These are phyloP conservation scores for Sporothrix pseudoabietina DNA, from an alignment of 2,329 filamentous ascomycete species.

Conservation along the genomic window DNA sequence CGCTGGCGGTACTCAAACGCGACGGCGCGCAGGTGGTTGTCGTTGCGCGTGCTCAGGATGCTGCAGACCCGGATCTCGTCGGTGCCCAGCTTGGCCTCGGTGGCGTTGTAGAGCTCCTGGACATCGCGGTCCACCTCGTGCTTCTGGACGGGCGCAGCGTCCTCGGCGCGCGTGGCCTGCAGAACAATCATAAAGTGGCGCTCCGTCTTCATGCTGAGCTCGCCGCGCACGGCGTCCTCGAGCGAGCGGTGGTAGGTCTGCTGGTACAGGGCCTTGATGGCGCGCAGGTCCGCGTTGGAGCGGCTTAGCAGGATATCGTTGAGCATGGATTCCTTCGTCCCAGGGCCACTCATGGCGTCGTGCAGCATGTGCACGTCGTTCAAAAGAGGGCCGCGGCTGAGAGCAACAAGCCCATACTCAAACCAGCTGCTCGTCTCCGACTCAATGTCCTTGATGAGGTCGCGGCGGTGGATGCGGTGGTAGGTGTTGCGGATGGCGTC, in stretches of 20 bases:
- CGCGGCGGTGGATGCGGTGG: constrained; percentile 63
- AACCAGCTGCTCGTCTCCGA: constrained; percentile 77
- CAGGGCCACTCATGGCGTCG: constrained; percentile 73
- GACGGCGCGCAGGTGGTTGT: constrained; percentile 83
- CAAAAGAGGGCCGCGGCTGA: constrained; percentile 76
- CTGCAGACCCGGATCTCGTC: constrained; percentile 77
- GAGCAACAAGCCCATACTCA: constrained; percentile 70
- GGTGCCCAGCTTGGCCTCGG: constrained; percentile 70
- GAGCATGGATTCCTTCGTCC: constrained; percentile 83
- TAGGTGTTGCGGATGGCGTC: constrained; percentile 69
- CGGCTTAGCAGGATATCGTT: constrained; percentile 84
- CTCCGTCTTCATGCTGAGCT: constrained; percentile 85
- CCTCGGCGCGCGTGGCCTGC: constrained; percentile 72
- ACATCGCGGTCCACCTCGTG: constrained; percentile 76
- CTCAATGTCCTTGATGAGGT: constrained; percentile 73
- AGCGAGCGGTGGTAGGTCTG: constrained; percentile 66
- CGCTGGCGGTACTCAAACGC: constrained; percentile 69
- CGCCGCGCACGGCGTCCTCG: constrained; percentile 71
- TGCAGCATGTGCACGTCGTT: constrained; percentile 73
- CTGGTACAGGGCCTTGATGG: constrained; percentile 80
- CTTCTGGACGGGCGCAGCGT: constrained; percentile 71
- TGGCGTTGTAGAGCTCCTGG: constrained; percentile 73
- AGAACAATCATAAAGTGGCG: constrained; percentile 82
- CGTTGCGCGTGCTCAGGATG: constrained; percentile 73
- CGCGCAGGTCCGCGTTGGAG: constrained; percentile 82